These are phyloP conservation scores for Kwoniella sp. DNA, from an alignment of 768 basidiomycete species.

Conservation along the genomic window DNA sequence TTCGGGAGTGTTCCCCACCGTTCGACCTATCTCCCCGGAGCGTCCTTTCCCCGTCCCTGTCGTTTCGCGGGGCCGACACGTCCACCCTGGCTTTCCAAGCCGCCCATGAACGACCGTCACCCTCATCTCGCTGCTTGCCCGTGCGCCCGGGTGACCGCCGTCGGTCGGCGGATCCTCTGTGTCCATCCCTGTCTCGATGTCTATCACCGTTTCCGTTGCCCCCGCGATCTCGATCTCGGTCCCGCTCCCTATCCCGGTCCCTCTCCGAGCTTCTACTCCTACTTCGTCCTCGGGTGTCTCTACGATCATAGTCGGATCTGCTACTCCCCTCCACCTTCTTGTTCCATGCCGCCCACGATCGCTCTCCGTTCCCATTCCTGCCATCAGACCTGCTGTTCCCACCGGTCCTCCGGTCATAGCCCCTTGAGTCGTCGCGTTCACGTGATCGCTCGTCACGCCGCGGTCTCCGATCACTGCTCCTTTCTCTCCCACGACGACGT, in stretches of 20 bases:
- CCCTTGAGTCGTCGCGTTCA: not conserved
- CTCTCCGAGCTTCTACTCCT: slow-evolving; percentile 4
- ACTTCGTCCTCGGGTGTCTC: not conserved
- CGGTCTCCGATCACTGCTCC: slow-evolving; percentile 1
- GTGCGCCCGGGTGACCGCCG: not conserved
- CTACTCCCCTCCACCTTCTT: slow-evolving; percentile 2
- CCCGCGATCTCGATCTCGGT: slow-evolving; percentile 9
- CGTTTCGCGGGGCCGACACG: not conserved
- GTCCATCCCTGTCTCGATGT: slow-evolving; percentile 4
- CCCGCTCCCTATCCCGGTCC: slow-evolving; percentile 4
- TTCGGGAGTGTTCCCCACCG: no score
- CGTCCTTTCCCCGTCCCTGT: slow-evolving; percentile 1
- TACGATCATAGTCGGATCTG: no score
- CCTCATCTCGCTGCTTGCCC: slow-evolving; percentile 6
- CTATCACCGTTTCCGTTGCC: no score
- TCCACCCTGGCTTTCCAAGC: slow-evolving; percentile 21
- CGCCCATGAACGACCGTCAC: slow-evolving; percentile 12
- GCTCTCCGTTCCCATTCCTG: slow-evolving; percentile 1
- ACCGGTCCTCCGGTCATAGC: not conserved
- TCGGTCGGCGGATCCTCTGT: not conserved
- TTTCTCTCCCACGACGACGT: slow-evolving; percentile 2
- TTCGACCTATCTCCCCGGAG: not conserved
- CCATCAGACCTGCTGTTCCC: not conserved
- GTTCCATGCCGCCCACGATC: slow-evolving; percentile 18
- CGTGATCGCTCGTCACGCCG: not conserved